Conservation (phyloP, 2,329 filamentous ascomycete species). For the Fusarium neocosmosporiellum region DNA sequence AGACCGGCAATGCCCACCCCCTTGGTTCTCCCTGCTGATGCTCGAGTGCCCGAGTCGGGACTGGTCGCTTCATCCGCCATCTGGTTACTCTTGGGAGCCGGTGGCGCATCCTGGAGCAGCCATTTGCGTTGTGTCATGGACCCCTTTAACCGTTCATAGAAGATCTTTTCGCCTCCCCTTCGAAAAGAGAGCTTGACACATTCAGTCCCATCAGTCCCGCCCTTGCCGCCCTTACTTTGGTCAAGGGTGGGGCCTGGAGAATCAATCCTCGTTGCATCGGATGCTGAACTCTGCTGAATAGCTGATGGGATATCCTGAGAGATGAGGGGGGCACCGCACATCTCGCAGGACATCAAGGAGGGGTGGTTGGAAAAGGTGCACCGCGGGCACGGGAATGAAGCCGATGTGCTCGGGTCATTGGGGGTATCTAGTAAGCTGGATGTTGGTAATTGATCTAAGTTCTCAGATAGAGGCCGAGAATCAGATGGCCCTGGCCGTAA, state of each 20-base stretch:
- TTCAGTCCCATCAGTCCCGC: constrained; percentile 69
- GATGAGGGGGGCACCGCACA: constrained; percentile 83
- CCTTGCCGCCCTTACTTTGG: constrained; percentile 44
- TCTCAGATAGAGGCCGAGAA: constrained; percentile 18
- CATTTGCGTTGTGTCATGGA: constrained; percentile 94
- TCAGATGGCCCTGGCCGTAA: constrained; percentile 40
- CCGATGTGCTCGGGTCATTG: constrained; percentile 26
- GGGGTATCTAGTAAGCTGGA: constrained; percentile 2
- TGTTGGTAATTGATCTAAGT: constrained; percentile 4
- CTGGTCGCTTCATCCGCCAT: constrained; percentile 50
- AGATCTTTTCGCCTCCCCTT: constrained; percentile 87
- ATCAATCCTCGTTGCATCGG: constrained; percentile 64
- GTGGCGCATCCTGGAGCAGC: constrained; percentile 90
- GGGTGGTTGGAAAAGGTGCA: constrained; percentile 97
- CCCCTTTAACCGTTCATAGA: constrained; percentile 88
- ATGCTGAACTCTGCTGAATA: constrained; percentile 50
- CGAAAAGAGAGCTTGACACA: constrained; percentile 94
- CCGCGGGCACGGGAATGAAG: constrained; percentile 77
- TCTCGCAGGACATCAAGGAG: constrained; percentile 86
- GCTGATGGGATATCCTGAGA: constrained; percentile 59
- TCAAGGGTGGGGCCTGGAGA: constrained; percentile 81
- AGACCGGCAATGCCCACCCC: constrained; percentile 91
- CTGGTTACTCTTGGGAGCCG: constrained; percentile 75
- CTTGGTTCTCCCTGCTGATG: constrained; percentile 57
- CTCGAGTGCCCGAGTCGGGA: constrained; percentile 39